Evolutionary conservation across 257 asterid genomes (phyloP), one percentile per base, ranked within the genome.

Genomic region (Galeopsis tetrahit): DNA sequence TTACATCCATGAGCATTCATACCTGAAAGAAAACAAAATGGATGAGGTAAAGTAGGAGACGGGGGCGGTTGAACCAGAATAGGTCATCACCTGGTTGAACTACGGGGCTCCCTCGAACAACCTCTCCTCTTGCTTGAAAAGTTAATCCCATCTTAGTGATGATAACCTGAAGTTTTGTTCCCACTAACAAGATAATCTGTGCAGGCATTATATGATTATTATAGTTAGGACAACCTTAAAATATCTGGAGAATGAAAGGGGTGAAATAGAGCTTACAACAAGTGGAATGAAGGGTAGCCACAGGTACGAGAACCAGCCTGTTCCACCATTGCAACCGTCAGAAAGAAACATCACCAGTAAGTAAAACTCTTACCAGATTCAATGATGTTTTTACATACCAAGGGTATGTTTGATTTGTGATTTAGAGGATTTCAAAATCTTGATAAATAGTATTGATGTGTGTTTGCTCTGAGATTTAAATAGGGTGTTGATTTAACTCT

Each of bases 1-100:
- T 39, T 38, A 53, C 43, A 52, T 1, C 43, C n/a, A 33, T 15
- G 42, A 49, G 15, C n/a, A 32, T 68, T 56, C 17, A 15, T 69
- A 88, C 93, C 85, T 85, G 90, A 73, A 88, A 88, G 65, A 85
- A 83, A n/a, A 83, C 86, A 62, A 85, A 85, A 40, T 85, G 82
- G 80, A 87, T 80, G 67, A 83, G 86, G 75, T 82, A 84, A 51
- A 88, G 86, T 6, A 88, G 32, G 67, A 82, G 63, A 6, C 79
- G 88, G 3, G 90, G 94, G 56, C 81, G 81, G 44, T 74, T 85
- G 80, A 88, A 85, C 89, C 90, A 88, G 79, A 85, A 87, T 49
- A 87, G 85, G 62, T 87, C 81, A 44, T 87, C 90, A 3, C 68
- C 85, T 6, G 88, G 93, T 71, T 83, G 81, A 76, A 87, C 90